These are phyloP conservation scores for Oenanthe sinensis DNA, from an alignment of 129 eudicot species.

Conservation along the genomic window DNA sequence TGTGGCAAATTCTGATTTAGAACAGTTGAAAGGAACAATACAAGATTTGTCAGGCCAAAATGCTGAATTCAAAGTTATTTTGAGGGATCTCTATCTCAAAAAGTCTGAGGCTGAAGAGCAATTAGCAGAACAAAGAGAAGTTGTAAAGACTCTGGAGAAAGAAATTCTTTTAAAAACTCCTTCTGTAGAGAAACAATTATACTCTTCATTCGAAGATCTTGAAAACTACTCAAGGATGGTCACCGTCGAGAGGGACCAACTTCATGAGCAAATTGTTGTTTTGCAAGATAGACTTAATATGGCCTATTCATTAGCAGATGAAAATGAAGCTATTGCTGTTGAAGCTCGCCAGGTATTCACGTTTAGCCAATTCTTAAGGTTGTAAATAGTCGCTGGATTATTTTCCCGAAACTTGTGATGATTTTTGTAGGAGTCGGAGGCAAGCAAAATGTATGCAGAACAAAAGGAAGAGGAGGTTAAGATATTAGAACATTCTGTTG, in stretches of 20 bases:
- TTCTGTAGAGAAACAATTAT: slow-evolving; percentile 36
- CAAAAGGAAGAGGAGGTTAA: slow-evolving; percentile 89
- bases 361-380: slow-evolving; percentile 5
- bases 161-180: slow-evolving; percentile 47
- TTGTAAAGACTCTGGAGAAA: slow-evolving; percentile 52
- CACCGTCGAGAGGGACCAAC: slow-evolving; percentile 52
- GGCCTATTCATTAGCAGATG: slow-evolving; percentile 73
- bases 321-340: slow-evolving; percentile 74
- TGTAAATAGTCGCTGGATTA: background rate
- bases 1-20: slow-evolving; percentile 49
- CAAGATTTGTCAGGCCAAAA: slow-evolving; percentile 49
- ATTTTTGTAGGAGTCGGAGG: slow-evolving; percentile 55
- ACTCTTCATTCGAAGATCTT: slow-evolving; percentile 40
- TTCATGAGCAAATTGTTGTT: slow-evolving; percentile 42
- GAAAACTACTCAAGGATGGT: slow-evolving; percentile 50
- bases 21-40: slow-evolving; percentile 41
- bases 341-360: slow-evolving; percentile 78
- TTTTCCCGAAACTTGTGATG: slow-evolving; percentile 8
- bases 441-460: slow-evolving; percentile 70
- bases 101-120: slow-evolving; percentile 59
- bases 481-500: slow-evolving; percentile 70
- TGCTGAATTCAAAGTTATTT: slow-evolving; percentile 44
- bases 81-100: slow-evolving; percentile 49
- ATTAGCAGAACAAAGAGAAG: slow-evolving; percentile 57
- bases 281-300: slow-evolving; percentile 60